These are phyloP conservation scores for Termitomyces sp. DNA, from an alignment of 768 basidiomycete species.

Conservation along the genomic window DNA sequence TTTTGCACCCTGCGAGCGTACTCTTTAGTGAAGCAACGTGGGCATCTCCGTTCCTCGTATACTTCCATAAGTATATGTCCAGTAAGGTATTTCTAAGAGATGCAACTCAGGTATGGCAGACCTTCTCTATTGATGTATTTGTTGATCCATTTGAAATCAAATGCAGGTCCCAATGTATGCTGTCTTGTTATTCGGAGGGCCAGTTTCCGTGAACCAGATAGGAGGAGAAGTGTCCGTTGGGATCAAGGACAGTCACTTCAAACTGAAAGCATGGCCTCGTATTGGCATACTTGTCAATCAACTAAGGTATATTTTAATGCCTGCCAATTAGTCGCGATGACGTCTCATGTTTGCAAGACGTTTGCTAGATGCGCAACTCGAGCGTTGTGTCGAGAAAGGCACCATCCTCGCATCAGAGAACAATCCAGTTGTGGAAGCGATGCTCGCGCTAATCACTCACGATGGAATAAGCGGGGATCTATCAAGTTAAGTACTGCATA, in stretches of 20 bases:
- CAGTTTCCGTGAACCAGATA: constrained; percentile 72
- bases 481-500: neutral
- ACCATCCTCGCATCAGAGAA: constrained; percentile 37
- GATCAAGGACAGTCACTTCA: constrained; percentile 46
- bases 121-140: neutral
- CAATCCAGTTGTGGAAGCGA: constrained; percentile 45
- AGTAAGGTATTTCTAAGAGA: constrained; percentile 83
- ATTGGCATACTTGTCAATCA: constrained; percentile 90
- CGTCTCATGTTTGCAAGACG: constrained; percentile 32
- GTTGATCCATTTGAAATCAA: neutral
- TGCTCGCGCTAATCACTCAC: constrained; percentile 22
- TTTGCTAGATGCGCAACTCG: constrained; percentile 64
- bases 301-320: constrained; percentile 46
- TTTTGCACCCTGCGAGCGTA: constrained; percentile 79
- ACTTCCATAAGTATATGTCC: constrained; percentile 79
- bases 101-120: constrained; percentile 66
- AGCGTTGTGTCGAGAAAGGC: constrained; percentile 61
- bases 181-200: constrained; percentile 78
- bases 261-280: constrained; percentile 78
- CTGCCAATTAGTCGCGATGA: neutral
- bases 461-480: constrained; percentile 14
- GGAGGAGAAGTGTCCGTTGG: constrained; percentile 69
- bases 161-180: constrained; percentile 81
- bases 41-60: constrained; percentile 75
- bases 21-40: constrained; percentile 70